Percentiles rank a stretch among this genome's conserved stretches.
These are phyloP conservation scores for Puccinia polysora DNA, from an alignment of 1,284 basidiomycete species.

Conservation along the genomic window DNA sequence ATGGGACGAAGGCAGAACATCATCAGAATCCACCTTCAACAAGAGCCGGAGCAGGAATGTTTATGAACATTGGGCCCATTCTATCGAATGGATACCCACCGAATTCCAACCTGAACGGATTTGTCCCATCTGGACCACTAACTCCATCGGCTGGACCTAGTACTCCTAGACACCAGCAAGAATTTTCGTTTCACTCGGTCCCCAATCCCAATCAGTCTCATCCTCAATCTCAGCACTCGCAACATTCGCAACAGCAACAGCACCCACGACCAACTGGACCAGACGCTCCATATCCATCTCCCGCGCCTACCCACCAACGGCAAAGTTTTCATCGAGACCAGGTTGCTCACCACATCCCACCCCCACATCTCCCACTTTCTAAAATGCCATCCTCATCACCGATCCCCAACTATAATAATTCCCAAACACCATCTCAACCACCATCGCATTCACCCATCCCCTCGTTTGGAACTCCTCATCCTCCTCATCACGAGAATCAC, in stretches of 20 bases:
- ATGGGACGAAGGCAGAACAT: slow-evolving; percentile 1
- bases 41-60: neutral
- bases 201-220: too few relatives aligned
- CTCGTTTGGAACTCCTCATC: neutral
- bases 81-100: neutral
- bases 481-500: neutral
- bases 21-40: neutral
- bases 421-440: neutral
- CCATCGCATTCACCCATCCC: neutral
- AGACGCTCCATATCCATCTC: slow-evolving; percentile 8
- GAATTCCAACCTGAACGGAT: neutral
- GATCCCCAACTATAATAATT: too few relatives aligned
- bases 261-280: neutral
- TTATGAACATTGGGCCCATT: neutral
- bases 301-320: slow-evolving; percentile 14
- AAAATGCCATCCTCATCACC: slow-evolving; percentile 14
- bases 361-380: slow-evolving; percentile 2
- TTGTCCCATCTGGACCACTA: too few relatives aligned
- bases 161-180: too few relatives aligned
- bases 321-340: slow-evolving; percentile 29
- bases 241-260: too few relatives aligned
- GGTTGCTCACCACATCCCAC: neutral
- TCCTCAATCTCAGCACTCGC: too few relatives aligned
- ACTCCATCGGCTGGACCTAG: too few relatives aligned
- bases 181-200: neutral